Conservation (phyloP, 2,329 filamentous ascomycete species). For the Chaetoscypha palmicola region DNA sequence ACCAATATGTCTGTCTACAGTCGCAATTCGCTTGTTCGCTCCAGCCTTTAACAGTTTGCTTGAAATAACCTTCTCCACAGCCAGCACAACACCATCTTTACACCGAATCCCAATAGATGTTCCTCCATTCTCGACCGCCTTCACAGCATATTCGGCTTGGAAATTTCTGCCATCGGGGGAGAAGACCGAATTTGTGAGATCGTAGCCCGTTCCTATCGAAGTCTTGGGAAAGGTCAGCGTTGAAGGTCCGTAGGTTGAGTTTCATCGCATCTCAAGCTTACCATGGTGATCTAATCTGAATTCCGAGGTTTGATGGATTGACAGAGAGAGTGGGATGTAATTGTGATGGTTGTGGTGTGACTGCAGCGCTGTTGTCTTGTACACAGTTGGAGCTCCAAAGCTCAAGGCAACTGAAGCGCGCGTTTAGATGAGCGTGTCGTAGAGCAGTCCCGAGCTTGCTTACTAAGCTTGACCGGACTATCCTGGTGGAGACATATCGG, state of each 20-base stretch:
- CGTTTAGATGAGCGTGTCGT: constrained; percentile 17
- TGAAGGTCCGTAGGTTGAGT: background rate
- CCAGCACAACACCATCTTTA: constrained; percentile 94
- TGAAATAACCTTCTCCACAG: constrained; percentile 90
- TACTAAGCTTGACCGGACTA: no score
- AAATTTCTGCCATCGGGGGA: constrained; percentile 98
- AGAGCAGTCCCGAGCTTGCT: no score
- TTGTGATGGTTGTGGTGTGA: constrained; percentile 7
- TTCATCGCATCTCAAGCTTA: constrained; percentile 21
- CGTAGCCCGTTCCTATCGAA: constrained; percentile 99
- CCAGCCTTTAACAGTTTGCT: constrained; percentile 93
- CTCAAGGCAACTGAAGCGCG: constrained; percentile 30
- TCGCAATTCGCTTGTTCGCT: constrained; percentile 95
- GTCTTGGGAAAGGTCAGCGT: constrained; percentile 52
- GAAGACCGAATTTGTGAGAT: constrained; percentile 99
- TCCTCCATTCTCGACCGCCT: constrained; percentile 96
- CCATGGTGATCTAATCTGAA: constrained; percentile 24
- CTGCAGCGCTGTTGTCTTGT: constrained; percentile 22
- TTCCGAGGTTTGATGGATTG: constrained; percentile 7
- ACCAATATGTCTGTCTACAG: constrained; percentile 87
- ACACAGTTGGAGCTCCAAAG: constrained; percentile 14
- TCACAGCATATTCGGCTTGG: constrained; percentile 97
- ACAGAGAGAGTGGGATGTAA: constrained; percentile 2
- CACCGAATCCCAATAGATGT: constrained; percentile 94
- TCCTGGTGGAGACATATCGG: no score